Conservation (phyloP, 805 yeast genomes). For the Sugiyamaella chiloensis region DNA sequence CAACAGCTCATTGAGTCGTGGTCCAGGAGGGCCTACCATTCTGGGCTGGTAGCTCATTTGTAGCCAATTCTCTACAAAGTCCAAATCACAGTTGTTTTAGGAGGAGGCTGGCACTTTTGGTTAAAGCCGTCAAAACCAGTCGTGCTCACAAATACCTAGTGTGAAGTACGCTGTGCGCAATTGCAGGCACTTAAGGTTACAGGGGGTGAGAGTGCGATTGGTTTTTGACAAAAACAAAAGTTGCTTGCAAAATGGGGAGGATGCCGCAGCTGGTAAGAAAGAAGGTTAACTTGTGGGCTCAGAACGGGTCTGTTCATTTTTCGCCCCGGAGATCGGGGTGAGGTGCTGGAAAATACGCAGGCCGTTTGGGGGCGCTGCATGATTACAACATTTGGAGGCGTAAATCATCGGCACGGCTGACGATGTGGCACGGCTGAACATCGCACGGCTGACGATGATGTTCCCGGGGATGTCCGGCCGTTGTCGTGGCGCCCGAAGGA, state of each 20-base stretch:
- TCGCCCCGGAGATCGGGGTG: background rate
- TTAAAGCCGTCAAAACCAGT: background rate
- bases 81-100: no score
- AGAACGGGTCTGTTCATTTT: background rate
- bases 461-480: no score
- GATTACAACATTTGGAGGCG: slow-evolving; percentile 1
- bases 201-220: background rate
- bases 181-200: background rate
- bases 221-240: background rate
- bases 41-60: slow-evolving; percentile 29
- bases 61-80: background rate
- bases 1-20: slow-evolving; percentile 66
- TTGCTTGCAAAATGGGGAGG: no score
- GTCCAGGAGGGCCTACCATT: slow-evolving; percentile 30
- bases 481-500: no score
- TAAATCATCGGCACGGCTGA: slow-evolving; percentile 3
- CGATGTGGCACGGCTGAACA: background rate
- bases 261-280: no score
- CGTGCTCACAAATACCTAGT: background rate
- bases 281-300: background rate
- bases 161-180: background rate
- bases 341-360: slow-evolving; percentile 3
- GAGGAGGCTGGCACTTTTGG: background rate
- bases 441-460: no score
- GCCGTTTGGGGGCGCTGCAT: background rate